A percentile compares a stretch with the other conserved stretches of the same genome.
These are phyloP conservation scores for Chloroidium sp. DNA, from an alignment of 163 green algal genomes.

Conservation along the genomic window DNA sequence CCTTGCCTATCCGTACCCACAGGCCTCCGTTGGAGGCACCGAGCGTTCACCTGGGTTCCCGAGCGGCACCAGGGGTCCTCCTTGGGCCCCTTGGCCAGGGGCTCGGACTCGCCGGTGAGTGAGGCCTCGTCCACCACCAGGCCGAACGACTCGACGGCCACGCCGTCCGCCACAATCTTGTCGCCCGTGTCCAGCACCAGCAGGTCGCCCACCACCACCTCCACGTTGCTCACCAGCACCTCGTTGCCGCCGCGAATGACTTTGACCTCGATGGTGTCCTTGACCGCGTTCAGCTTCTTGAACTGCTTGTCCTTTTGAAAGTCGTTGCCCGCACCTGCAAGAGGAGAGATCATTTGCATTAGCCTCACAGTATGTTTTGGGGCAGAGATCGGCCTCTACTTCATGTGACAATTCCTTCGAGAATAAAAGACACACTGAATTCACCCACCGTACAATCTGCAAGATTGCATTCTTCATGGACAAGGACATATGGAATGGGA, in stretches of 20 bases:
- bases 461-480: no score
- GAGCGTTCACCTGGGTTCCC: constrained; percentile 57
- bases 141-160: constrained; percentile 64
- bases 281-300: constrained; percentile 81
- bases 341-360: no score
- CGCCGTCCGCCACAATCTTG: constrained; percentile 83
- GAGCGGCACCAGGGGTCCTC: constrained; percentile 69
- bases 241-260: constrained; percentile 61
- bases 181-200: constrained; percentile 88
- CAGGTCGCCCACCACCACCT: constrained; percentile 92
- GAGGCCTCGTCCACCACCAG: constrained; percentile 86
- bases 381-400: no score
- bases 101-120: constrained; percentile 89
- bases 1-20: no score
- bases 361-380: no score
- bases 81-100: constrained; percentile 74
- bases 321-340: constrained; percentile 75
- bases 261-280: constrained; percentile 83
- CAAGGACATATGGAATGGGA: no score
- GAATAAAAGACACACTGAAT: no score
- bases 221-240: constrained; percentile 60
- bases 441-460: no score
- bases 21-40: no score
- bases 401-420: no score
- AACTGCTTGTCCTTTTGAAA: constrained; percentile 96